These are phyloP conservation scores for Lagenaria siceraria DNA, from an alignment of 306 rosid species.

Conservation along the genomic window DNA sequence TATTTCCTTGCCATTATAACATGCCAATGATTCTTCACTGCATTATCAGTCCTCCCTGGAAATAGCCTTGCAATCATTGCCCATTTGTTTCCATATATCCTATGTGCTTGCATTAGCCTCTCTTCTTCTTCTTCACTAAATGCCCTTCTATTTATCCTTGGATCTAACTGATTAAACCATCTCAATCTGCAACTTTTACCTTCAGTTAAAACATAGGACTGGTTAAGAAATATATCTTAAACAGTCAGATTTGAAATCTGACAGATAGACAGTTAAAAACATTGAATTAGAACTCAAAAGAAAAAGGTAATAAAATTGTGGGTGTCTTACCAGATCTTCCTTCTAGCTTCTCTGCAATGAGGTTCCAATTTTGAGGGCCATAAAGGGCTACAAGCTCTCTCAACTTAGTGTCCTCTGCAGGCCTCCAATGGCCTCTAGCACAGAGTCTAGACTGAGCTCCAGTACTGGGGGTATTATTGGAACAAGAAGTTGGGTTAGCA, in stretches of 20 bases:
- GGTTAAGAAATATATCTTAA: background rate
- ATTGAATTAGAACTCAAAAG: too few relatives aligned
- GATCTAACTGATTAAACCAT: slow-evolving; percentile 98
- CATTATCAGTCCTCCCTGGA: slow-evolving; percentile 95
- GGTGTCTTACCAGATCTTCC: slow-evolving; percentile 88
- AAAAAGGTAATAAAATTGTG: too few relatives aligned
- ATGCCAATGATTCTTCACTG: slow-evolving; percentile 99
- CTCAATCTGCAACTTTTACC: slow-evolving; percentile 93
- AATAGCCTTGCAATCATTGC: slow-evolving; percentile 96
- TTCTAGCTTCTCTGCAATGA: slow-evolving; percentile 85
- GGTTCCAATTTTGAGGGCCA: slow-evolving; percentile 99
- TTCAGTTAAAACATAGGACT: background rate
- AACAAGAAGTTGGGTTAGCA: slow-evolving; percentile 20
- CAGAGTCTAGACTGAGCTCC: slow-evolving; percentile 64
- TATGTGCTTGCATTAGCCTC: slow-evolving; percentile 89
- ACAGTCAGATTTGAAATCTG: too few relatives aligned
- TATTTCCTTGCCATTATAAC: slow-evolving; percentile 94
- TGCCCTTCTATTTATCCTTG: slow-evolving; percentile 87
- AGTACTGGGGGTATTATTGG: slow-evolving; percentile 10
- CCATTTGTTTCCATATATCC: slow-evolving; percentile 96
- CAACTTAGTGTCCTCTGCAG: slow-evolving; percentile 90
- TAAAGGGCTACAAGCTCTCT: slow-evolving; percentile 86
- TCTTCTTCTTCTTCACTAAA: slow-evolving; percentile 91
- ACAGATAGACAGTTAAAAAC: background rate
- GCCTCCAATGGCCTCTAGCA: slow-evolving; percentile 99